Evolutionary conservation across 148 eudicot genomes (phyloP).

Genomic region (Pharnaceum exiguum): DNA sequence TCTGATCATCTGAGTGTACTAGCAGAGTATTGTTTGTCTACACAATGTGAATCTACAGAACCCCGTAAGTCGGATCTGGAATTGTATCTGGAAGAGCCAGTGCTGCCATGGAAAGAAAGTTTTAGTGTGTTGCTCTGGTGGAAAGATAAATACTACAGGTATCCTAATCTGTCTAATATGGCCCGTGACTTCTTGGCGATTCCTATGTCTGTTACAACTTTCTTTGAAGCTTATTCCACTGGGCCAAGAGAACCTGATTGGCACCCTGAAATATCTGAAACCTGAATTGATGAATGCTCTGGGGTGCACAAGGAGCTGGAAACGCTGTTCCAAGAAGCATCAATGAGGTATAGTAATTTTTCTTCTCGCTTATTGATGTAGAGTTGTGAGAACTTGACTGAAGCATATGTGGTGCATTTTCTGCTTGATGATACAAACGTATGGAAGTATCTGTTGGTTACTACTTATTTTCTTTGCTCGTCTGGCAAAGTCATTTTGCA

Average conservation of each 20-base stretch:
- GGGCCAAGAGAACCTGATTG: constrained; percentile 15
- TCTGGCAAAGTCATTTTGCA: no score
- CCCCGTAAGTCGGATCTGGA: constrained; percentile 23
- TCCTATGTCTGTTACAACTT: constrained; percentile 25
- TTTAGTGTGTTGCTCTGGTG: constrained; percentile 29
- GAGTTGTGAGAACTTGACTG: neutral
- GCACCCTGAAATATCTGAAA: neutral
- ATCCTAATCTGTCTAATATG: constrained; percentile 28
- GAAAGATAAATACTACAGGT: constrained; percentile 26
- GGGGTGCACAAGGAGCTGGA: constrained; percentile 34
- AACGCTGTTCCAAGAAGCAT: neutral
- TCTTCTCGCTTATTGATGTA: neutral
- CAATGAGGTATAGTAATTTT: neutral
- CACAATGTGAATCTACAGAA: constrained; percentile 4
- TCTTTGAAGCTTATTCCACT: constrained; percentile 22
- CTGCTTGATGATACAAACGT: no score
- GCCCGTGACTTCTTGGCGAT: constrained; percentile 35
- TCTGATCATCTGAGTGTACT: constrained; percentile 9
- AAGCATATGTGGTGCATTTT: no score
- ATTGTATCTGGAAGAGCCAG: constrained; percentile 29
- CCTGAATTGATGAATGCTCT: constrained; percentile 23
- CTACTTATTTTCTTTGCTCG: no score
- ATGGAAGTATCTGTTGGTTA: no score
- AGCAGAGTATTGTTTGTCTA: constrained; percentile 2
- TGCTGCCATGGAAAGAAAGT: constrained; percentile 16